Evolutionary conservation across 805 yeast species (phyloP).

Genomic region (Metschnikowia anglica): DNA sequence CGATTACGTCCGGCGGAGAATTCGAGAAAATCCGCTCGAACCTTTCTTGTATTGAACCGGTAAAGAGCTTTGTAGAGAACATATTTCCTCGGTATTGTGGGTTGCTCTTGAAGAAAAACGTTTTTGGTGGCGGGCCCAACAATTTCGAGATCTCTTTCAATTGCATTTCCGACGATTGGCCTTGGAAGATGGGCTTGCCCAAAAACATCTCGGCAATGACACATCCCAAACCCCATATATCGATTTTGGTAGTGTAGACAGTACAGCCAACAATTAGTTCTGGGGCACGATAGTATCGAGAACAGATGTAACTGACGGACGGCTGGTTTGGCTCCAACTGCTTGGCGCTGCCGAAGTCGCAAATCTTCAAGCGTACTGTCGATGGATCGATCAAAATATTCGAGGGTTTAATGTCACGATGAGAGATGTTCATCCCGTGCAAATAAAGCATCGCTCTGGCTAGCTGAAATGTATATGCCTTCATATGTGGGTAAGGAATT

Average conservation of each 20-base stretch:
- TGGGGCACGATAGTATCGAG: constrained; percentile 94
- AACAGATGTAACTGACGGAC: constrained; percentile 93
- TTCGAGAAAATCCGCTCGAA: constrained; percentile 52
- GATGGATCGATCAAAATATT: constrained; percentile 75
- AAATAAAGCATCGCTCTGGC: constrained; percentile 81
- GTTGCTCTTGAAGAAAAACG: constrained; percentile 70
- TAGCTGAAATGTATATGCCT: constrained; percentile 74
- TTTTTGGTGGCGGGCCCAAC: constrained; percentile 78
- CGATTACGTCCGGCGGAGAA: constrained; percentile 84
- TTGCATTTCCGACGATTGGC: constrained; percentile 84
- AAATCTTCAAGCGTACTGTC: constrained; percentile 64
- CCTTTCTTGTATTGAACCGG: constrained; percentile 51
- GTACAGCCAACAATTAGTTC: constrained; percentile 91
- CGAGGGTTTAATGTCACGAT: constrained; percentile 82
- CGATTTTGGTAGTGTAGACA: constrained; percentile 85
- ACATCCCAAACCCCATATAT: constrained; percentile 97
- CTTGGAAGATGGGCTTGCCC: constrained; percentile 94
- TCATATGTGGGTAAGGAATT: constrained; percentile 70
- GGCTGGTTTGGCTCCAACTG: constrained; percentile 75
- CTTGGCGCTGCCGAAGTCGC: constrained; percentile 87
- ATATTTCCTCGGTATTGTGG: constrained; percentile 75
- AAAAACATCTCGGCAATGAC: constrained; percentile 91
- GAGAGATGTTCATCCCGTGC: constrained; percentile 78
- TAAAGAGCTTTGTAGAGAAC: constrained; percentile 62
- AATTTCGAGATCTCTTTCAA: constrained; percentile 86